Base-by-base conservation (phyloP, 2,329 filamentous ascomycete species). In the Shiraia sp. region DNA sequence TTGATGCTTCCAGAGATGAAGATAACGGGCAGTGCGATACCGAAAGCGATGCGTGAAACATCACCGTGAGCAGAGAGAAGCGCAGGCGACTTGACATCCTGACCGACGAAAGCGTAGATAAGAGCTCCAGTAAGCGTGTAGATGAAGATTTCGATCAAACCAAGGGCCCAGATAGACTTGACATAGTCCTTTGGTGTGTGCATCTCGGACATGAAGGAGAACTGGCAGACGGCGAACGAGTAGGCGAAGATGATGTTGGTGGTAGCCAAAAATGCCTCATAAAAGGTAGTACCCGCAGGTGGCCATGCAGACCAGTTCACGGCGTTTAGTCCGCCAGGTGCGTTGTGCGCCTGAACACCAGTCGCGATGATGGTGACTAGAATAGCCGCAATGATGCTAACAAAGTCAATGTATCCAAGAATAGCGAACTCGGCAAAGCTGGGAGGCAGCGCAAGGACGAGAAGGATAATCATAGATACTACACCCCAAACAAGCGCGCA, bases 1-100 rank as follows among this genome's bases (percentile, higher is more conserved):
- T 87, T 85, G 57, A 90, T 87, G 14, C 86, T 59, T 40, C 85
- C 86, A 0, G 85, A 83, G 42, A 90, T 83, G 47, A 89, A 76
- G 51, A 88, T 88, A 19, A 87, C 87, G 23, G 85, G 85, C 3
- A 85, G 75, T 0, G 86, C 86, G 42, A 88, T 72, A 23, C 83
- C 85, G 69, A 83, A 89, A n/a, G 86, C 86, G 10, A 86, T 73
- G 59, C 87, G 86, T n/a, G 80, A 76, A 32, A 88, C 72, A 0
- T 76, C 65, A 5, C 64, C 57, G 4, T 78, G 75, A 4, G 85
- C 80, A 0, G 84, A 86, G 3, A 84, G 79, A 1, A 90, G 75
- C 0, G 86, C 86, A 0, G 86, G 86, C 2, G 81, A 61, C 8
- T 77, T 75, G 10, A 89, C 85, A 17, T 76, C 70, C 1, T 72